Evolutionary conservation across 148 eudicot species (phyloP).

Genomic region (Mesembryanthemum crystallinum): DNA sequence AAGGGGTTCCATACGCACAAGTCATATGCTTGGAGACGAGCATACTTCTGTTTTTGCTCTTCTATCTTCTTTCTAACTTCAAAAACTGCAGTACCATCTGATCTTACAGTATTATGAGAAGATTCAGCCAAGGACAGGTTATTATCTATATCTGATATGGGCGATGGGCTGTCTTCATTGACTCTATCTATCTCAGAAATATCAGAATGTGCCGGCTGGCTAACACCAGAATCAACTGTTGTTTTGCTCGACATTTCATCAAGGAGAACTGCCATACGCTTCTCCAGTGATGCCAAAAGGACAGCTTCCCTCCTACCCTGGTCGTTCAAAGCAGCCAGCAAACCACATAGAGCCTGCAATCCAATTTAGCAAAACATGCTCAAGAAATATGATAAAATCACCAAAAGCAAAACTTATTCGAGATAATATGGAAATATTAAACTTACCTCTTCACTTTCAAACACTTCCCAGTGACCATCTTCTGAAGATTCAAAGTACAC

Average conservation of each 20-base stretch:
- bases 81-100: slow-evolving; percentile 32
- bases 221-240: slow-evolving; percentile 26
- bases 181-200: slow-evolving; percentile 53
- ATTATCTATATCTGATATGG: slow-evolving; percentile 76
- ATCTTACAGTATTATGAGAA: slow-evolving; percentile 35
- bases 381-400: slow-evolving; percentile 3
- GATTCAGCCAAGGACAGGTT: slow-evolving; percentile 35
- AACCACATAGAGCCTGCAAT: slow-evolving; percentile 67
- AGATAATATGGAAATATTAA: not conserved
- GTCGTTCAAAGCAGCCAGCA: slow-evolving; percentile 60
- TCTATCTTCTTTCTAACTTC: slow-evolving; percentile 47
- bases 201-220: slow-evolving; percentile 49
- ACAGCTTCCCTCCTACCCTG: slow-evolving; percentile 80
- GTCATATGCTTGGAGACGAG: slow-evolving; percentile 68
- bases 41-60: slow-evolving; percentile 51
- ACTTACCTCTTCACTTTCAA: slow-evolving; percentile 79
- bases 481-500: slow-evolving; percentile 95
- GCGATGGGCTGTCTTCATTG: slow-evolving; percentile 72
- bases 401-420: not conserved
- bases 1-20: slow-evolving; percentile 79
- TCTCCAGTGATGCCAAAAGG: slow-evolving; percentile 64
- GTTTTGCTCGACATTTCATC: slow-evolving; percentile 47
- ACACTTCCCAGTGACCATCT: slow-evolving; percentile 95
- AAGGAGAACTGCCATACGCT: slow-evolving; percentile 42
- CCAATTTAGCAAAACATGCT: slow-evolving; percentile 13